A percentile compares a stretch with the other conserved stretches of the same genome.
phyloP scores from a whole-genome alignment of 1,139 yeast species.

The Debaryomyces coudertii region DNA sequence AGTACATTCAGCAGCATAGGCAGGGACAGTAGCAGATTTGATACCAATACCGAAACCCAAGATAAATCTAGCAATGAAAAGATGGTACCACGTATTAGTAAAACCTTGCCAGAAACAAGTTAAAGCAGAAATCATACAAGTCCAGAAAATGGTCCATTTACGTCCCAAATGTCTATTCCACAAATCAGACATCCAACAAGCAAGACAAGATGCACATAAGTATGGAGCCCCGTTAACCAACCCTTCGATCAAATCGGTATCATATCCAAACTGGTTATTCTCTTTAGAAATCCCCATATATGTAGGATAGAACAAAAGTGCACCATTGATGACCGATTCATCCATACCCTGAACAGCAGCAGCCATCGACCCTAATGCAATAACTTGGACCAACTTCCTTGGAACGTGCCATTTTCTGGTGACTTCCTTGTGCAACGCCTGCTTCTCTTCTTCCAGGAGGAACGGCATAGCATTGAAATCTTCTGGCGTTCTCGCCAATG shows the following conservation, averaged over 20 bases:
- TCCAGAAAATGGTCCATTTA: constrained; percentile 70
- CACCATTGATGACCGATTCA: constrained; percentile 86
- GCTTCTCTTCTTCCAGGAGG: constrained; percentile 60
- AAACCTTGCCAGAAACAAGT: constrained; percentile 82
- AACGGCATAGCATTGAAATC: constrained; percentile 62
- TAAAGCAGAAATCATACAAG: constrained; percentile 65
- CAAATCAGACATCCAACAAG: constrained; percentile 76
- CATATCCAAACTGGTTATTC: constrained; percentile 23
- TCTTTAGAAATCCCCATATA: constrained; percentile 56
- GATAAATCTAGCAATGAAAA: constrained; percentile 71
- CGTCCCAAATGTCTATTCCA: constrained; percentile 68
- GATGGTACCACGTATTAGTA: constrained; percentile 72
- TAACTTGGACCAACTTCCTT: constrained; percentile 57
- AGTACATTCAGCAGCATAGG: constrained; percentile 78
- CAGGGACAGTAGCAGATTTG: constrained; percentile 80
- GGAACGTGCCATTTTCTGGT: constrained; percentile 74
- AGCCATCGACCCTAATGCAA: constrained; percentile 79
- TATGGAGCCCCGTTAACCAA: constrained; percentile 83
- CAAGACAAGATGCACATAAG: constrained; percentile 66
- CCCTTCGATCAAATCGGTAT: constrained; percentile 65
- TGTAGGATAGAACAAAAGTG: constrained; percentile 68
- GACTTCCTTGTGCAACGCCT: constrained; percentile 54
- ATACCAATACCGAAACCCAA: constrained; percentile 83
- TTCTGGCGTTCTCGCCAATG: constrained; percentile 68
- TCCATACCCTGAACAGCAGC: constrained; percentile 96